These are phyloP conservation scores for Puccinia horiana DNA, from an alignment of 1,284 basidiomycete genomes.

Conservation along the genomic window DNA sequence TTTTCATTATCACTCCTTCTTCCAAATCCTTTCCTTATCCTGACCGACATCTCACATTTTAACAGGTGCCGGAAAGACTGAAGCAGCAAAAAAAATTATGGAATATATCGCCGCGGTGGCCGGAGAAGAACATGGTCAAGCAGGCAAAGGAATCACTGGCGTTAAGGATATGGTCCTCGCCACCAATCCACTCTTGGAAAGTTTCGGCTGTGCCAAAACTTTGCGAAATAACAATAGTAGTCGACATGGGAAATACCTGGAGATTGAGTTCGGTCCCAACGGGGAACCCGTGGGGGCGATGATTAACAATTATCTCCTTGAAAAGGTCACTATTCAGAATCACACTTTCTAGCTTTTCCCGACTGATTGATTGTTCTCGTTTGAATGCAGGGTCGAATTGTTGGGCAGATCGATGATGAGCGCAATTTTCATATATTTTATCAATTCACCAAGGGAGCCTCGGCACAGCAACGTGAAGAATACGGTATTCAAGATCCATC, in stretches of 20 bases:
- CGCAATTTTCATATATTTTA: slow-evolving; percentile 99
- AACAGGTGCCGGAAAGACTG: slow-evolving; percentile 87
- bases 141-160: slow-evolving; percentile 73
- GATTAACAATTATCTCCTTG: slow-evolving; percentile 96
- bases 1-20: not conserved
- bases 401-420: slow-evolving; percentile 94
- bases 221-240: slow-evolving; percentile 97
- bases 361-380: slow-evolving; percentile 19
- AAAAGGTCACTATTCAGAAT: slow-evolving; percentile 66
- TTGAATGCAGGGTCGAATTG: slow-evolving; percentile 71
- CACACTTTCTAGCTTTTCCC: not conserved
- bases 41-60: slow-evolving; percentile 51
- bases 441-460: slow-evolving; percentile 96
- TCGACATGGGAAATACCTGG: slow-evolving; percentile 98
- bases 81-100: slow-evolving; percentile 98
- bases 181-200: slow-evolving; percentile 95
- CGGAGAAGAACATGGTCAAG: slow-evolving; percentile 69
- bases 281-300: slow-evolving; percentile 96
- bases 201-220: slow-evolving; percentile 98
- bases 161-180: slow-evolving; percentile 99
- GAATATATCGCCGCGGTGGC: slow-evolving; percentile 98
- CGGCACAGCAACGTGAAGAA: slow-evolving; percentile 81
- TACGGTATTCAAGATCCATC: slow-evolving; percentile 98
- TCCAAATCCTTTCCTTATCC: slow-evolving; percentile 58
- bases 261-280: slow-evolving; percentile 95